These are phyloP conservation scores for Stereocaulon alpinum DNA, from an alignment of 495 filamentous ascomycete genomes.

Conservation along the genomic window DNA sequence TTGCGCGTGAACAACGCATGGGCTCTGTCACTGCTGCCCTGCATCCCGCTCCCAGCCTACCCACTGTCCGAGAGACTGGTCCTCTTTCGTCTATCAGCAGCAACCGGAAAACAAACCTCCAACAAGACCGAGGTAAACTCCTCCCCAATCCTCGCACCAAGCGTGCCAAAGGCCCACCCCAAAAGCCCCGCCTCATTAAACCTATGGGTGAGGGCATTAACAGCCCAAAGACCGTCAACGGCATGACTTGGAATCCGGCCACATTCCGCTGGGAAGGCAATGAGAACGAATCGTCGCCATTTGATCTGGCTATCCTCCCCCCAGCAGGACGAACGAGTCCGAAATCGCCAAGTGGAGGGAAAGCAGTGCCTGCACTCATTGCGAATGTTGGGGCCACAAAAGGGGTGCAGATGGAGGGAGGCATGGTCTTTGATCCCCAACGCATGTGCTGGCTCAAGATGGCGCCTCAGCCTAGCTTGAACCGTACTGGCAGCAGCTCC, in stretches of 20 bases:
- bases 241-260: constrained; percentile 86
- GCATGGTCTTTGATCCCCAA: constrained; percentile 94
- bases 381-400: constrained; percentile 63
- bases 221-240: constrained; percentile 67
- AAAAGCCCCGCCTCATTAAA: constrained; percentile 64
- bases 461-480: constrained; percentile 31
- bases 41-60: constrained; percentile 18
- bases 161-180: constrained; percentile 38
- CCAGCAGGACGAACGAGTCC: constrained; percentile 30
- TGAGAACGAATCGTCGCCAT: constrained; percentile 67
- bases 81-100: constrained; percentile 55
- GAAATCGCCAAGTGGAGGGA: constrained; percentile 40
- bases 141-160: constrained; percentile 32
- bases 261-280: constrained; percentile 92
- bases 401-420: constrained; percentile 81
- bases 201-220: constrained; percentile 51
- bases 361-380: constrained; percentile 84
- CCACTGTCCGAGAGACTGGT: constrained; percentile 37
- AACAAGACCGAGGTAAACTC: constrained; percentile 19
- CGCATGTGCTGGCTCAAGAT: constrained; percentile 93
- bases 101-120: constrained; percentile 61
- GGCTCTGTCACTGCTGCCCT: constrained; percentile 41
- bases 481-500: constrained; percentile 32
- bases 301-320: constrained; percentile 44
- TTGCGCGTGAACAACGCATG: constrained; percentile 76